Evolutionary conservation across 2,329 filamentous ascomycete genomes (phyloP).

Genomic region (Fusarium concolor): DNA sequence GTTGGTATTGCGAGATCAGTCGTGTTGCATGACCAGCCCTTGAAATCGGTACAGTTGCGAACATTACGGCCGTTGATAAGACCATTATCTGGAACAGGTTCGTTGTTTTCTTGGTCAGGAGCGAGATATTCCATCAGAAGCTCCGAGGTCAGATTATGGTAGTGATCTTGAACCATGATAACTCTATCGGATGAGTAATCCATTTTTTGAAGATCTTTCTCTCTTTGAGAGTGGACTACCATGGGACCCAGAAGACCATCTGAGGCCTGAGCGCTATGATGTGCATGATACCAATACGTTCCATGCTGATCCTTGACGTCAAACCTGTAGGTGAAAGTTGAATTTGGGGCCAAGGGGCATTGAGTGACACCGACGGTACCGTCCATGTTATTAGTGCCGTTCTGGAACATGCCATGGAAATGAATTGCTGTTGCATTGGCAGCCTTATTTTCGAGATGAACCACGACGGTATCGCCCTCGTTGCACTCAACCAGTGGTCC

Average conservation of each 20-base stretch:
- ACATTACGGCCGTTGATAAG: constrained; percentile 68
- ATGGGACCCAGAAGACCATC: constrained; percentile 77
- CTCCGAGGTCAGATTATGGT: constrained; percentile 67
- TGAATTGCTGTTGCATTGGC: constrained; percentile 76
- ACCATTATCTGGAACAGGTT: constrained; percentile 73
- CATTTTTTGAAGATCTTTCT: constrained; percentile 46
- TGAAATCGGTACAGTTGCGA: constrained; percentile 51
- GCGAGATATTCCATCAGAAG: constrained; percentile 67
- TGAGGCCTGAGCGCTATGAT: constrained; percentile 72
- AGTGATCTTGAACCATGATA: constrained; percentile 79
- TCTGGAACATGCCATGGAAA: constrained; percentile 83
- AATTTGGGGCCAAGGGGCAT: constrained; percentile 72
- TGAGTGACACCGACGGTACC: constrained; percentile 76
- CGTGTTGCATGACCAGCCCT: constrained; percentile 59
- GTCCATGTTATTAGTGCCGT: constrained; percentile 80
- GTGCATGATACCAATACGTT: constrained; percentile 73
- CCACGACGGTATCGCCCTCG: constrained; percentile 76
- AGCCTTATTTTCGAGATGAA: constrained; percentile 76
- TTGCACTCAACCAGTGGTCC: constrained; percentile 79
- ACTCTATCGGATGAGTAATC: constrained; percentile 63
- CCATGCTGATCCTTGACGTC: constrained; percentile 65
- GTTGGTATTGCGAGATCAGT: constrained; percentile 52
- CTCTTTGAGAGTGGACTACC: constrained; percentile 70
- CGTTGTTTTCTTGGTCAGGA: constrained; percentile 66
- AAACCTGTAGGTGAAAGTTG: constrained; percentile 75